Conservation (phyloP, 306 rosid genomes). For the Prunus campanulata region DNA sequence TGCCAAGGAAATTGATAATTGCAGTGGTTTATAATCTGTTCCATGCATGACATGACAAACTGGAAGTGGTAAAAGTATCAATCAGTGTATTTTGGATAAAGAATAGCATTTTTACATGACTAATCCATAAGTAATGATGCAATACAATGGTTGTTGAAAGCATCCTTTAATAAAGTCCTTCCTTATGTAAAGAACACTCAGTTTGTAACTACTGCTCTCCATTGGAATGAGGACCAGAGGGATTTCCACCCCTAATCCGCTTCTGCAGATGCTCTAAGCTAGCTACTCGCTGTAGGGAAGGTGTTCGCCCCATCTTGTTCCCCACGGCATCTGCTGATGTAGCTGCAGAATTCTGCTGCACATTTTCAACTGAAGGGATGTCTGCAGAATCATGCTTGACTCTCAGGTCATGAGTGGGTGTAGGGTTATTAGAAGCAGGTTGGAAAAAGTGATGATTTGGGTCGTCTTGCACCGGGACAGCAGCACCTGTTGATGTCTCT, state of each 20-base stretch:
- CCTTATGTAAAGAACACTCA: slow-evolving; percentile 6
- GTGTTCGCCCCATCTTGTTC: slow-evolving; percentile 50
- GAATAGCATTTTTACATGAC: slow-evolving; percentile 13
- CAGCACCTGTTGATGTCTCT: slow-evolving; percentile 67
- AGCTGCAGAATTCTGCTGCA: slow-evolving; percentile 40
- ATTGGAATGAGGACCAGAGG: slow-evolving; percentile 35
- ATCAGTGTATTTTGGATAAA: background rate
- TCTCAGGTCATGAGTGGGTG: slow-evolving; percentile 37
- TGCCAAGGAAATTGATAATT: background rate
- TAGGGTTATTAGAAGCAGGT: slow-evolving; percentile 36
- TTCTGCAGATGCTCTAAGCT: slow-evolving; percentile 96
- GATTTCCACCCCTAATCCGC: slow-evolving; percentile 53
- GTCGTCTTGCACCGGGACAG: slow-evolving; percentile 65
- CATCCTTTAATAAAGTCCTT: slow-evolving; percentile 10
- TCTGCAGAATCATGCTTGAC: slow-evolving; percentile 42
- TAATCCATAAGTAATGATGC: slow-evolving; percentile 17
- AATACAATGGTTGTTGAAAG: slow-evolving; percentile 13
- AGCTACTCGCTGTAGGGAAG: slow-evolving; percentile 77
- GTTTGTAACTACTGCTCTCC: slow-evolving; percentile 43
- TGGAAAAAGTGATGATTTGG: slow-evolving; percentile 46
- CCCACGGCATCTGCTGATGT: slow-evolving; percentile 28
- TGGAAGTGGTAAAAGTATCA: background rate
- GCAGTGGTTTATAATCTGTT: background rate
- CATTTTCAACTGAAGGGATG: slow-evolving; percentile 47
- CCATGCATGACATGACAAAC: background rate